These are phyloP conservation scores for Pestalotiopsis sp. DNA, from an alignment of 2,329 filamentous ascomycete genomes.

Conservation along the genomic window DNA sequence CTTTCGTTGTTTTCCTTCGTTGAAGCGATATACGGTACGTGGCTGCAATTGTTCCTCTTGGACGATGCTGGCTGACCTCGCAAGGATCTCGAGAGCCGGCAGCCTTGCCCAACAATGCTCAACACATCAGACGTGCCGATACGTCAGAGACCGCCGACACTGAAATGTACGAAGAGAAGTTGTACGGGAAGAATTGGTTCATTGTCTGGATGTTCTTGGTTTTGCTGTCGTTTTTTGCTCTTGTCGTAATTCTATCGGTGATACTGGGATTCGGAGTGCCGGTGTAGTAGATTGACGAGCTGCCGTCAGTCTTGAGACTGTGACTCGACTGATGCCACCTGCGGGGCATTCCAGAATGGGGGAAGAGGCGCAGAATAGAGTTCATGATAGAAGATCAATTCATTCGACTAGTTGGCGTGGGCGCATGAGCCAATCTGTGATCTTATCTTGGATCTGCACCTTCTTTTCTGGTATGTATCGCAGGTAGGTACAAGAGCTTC, in stretches of 20 bases:
- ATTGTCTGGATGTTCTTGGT: not conserved
- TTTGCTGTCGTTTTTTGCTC: not conserved
- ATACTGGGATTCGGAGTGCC: not conserved
- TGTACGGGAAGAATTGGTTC: not conserved
- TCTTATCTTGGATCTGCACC: no score
- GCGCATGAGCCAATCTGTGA: no score
- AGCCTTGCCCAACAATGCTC: not conserved
- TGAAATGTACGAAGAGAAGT: not conserved
- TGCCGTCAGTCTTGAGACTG: no score
- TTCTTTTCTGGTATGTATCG: no score
- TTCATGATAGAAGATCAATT: no score
- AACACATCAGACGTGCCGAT: not conserved
- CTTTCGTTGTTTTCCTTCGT: constrained; percentile 13
- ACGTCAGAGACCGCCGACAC: not conserved
- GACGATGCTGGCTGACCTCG: not conserved
- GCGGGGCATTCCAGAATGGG: no score
- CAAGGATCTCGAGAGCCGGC: not conserved
- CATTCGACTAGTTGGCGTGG: no score
- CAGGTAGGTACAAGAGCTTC: not conserved
- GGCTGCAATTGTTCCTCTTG: not conserved
- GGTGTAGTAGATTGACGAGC: not conserved
- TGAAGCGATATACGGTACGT: not conserved
- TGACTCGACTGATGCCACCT: no score
- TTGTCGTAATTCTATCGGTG: not conserved
- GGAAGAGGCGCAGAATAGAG: no score